Conservation (phyloP, 208 protist species). For the Spongospora subterranea region DNA sequence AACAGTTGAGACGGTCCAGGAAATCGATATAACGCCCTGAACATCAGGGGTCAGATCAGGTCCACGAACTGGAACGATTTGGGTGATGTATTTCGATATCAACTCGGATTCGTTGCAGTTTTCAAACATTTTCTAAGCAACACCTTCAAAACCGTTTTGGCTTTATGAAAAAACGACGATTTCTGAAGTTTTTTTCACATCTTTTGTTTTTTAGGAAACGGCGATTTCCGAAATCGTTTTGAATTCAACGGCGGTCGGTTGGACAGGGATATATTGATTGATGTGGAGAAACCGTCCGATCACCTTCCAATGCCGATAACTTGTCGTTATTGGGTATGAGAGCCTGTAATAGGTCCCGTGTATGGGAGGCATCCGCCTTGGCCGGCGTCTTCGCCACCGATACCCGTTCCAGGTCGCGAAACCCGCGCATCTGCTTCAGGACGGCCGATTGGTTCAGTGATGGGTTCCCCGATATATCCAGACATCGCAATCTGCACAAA, state of each 20-base stretch:
- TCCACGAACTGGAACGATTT: too few relatives aligned
- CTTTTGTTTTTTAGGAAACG: too few relatives aligned
- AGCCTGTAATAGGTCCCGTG: background rate
- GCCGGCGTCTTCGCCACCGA: background rate
- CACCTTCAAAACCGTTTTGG: too few relatives aligned
- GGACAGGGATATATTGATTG: too few relatives aligned
- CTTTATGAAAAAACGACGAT: too few relatives aligned
- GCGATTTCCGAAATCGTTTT: too few relatives aligned
- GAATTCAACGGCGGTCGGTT: too few relatives aligned
- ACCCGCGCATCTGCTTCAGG: background rate
- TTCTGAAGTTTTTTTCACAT: too few relatives aligned
- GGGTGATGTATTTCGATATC: too few relatives aligned
- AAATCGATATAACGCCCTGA: constrained; percentile 7
- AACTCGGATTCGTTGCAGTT: too few relatives aligned
- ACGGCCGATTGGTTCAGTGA: background rate
- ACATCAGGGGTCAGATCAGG: background rate
- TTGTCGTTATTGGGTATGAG: background rate
- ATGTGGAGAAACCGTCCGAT: background rate
- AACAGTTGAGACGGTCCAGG: constrained; percentile 1
- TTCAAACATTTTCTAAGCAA: too few relatives aligned
- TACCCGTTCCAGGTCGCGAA: background rate
- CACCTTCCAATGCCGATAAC: constrained; percentile 43
- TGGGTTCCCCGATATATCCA: background rate
- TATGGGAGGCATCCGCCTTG: constrained; percentile 23
- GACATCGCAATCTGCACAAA: constrained; percentile 14